These are phyloP conservation scores for Tarenaya hassleriana DNA, from an alignment of 345 rosid species.

Conservation along the genomic window DNA sequence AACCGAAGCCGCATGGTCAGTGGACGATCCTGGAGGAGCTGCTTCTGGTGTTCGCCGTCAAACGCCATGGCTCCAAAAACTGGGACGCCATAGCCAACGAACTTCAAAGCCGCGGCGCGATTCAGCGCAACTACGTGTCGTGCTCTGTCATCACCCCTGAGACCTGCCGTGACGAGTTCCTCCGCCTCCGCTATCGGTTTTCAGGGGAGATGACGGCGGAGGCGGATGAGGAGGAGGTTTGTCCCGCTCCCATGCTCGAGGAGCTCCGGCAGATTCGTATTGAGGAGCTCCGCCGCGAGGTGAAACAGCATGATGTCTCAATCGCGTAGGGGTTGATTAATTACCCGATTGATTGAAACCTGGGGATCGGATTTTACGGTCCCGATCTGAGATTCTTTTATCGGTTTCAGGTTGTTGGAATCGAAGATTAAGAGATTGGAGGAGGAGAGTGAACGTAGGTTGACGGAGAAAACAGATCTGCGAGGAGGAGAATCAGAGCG, in stretches of 20 bases:
- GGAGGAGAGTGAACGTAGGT: slow-evolving; percentile 39
- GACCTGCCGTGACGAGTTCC: slow-evolving; percentile 21
- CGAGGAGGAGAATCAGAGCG: not conserved
- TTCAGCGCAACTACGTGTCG: not conserved
- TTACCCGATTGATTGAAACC: no score
- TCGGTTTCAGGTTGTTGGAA: slow-evolving; percentile 41
- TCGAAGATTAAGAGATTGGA: slow-evolving; percentile 48
- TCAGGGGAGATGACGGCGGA: not conserved
- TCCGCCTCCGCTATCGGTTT: slow-evolving; percentile 41
- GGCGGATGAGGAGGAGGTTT: no score
- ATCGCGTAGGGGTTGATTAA: no score
- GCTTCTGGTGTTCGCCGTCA: slow-evolving; percentile 49
- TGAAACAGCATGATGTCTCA: slow-evolving; percentile 39
- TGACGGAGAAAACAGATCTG: slow-evolving; percentile 43
- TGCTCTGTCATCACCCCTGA: slow-evolving; percentile 36
- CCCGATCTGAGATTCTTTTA: slow-evolving; percentile 12
- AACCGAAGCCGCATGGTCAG: not conserved
- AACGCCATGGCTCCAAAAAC: slow-evolving; percentile 42
- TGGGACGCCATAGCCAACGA: slow-evolving; percentile 52
- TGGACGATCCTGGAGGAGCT: slow-evolving; percentile 45
- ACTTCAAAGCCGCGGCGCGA: slow-evolving; percentile 33
- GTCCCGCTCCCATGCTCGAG: slow-evolving; percentile 29
- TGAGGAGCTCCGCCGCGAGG: slow-evolving; percentile 55
- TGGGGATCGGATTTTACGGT: slow-evolving; percentile 10
- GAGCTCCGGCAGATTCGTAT: slow-evolving; percentile 47